Evolutionary conservation across 1,284 basidiomycete species (phyloP).

Genomic region (Microbotryum intermedium): DNA sequence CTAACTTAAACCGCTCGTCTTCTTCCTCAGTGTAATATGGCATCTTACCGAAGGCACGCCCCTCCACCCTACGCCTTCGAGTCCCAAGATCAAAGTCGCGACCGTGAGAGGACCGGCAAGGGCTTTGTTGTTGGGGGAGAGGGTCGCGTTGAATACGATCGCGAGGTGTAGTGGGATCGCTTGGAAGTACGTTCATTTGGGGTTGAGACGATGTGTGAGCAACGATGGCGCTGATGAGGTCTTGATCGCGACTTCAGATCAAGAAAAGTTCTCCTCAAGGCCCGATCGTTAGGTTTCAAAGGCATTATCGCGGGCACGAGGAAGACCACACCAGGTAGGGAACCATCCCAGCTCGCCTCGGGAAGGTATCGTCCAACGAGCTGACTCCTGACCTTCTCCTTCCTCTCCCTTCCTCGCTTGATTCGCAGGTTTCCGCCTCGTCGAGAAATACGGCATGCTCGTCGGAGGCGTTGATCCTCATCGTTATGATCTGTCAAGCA

Average conservation of each 20-base stretch:
- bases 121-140: conserved; percentile 83
- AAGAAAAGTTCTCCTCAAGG: conserved; percentile 68
- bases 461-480: conserved; percentile 95
- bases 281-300: conserved; percentile 66
- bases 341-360: not conserved
- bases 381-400: not conserved
- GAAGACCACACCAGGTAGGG: conserved; percentile 87
- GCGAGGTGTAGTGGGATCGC: conserved; percentile 95
- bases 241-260: conserved; percentile 49
- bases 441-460: conserved; percentile 98
- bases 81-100: conserved; percentile 58
- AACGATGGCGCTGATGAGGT: not conserved
- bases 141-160: conserved; percentile 86
- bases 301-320: conserved; percentile 91
- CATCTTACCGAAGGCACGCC: conserved; percentile 73
- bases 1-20: not conserved
- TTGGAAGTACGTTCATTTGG: conserved; percentile 57
- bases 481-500: conserved; percentile 90
- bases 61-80: conserved; percentile 59
- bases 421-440: conserved; percentile 70
- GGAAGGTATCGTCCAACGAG: not conserved
- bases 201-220: not conserved
- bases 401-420: not conserved
- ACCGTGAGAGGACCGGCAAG: conserved; percentile 84
- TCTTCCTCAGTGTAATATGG: conserved; percentile 71